Percentiles rank a stretch among this genome's conserved stretches.
These are phyloP conservation scores for Ensete ventricosum DNA, from an alignment of 176 grass and related monocot species.

Conservation along the genomic window DNA sequence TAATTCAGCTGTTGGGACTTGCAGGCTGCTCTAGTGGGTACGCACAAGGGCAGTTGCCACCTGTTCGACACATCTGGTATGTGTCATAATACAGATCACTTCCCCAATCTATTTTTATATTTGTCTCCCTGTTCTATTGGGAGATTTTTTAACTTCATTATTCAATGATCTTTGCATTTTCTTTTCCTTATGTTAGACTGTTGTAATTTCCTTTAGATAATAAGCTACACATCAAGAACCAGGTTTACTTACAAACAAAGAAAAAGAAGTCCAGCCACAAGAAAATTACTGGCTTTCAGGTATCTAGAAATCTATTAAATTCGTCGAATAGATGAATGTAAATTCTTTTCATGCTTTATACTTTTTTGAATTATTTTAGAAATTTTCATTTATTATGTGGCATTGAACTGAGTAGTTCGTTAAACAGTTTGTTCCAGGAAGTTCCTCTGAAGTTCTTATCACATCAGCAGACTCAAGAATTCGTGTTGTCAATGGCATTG, in stretches of 20 bases:
- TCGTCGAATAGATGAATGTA: too few species aligned
- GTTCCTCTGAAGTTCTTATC: slow-evolving; percentile 80
- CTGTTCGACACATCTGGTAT: slow-evolving; percentile 95
- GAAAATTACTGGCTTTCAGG: slow-evolving; percentile 99
- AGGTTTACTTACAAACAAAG: slow-evolving; percentile 71
- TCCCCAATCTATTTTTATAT: not conserved
- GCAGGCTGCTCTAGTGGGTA: slow-evolving; percentile 92
- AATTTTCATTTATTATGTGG: not conserved
- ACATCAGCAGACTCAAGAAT: slow-evolving; percentile 99
- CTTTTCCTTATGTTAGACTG: not conserved
- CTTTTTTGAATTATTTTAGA: not conserved
- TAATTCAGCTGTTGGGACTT: slow-evolving; percentile 16
- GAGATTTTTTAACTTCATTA: not conserved
- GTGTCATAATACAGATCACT: not conserved
- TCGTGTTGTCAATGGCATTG: slow-evolving; percentile 79
- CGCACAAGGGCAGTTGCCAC: slow-evolving; percentile 90
- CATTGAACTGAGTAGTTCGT: slow-evolving; percentile 14
- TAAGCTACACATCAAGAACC: slow-evolving; percentile 73
- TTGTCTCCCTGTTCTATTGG: not conserved
- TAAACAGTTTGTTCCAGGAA: slow-evolving; percentile 90
- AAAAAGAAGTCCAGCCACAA: slow-evolving; percentile 89
- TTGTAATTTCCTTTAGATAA: slow-evolving; percentile 42
- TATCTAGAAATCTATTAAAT: slow-evolving; percentile 20
- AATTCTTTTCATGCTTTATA: slow-evolving; percentile 1
- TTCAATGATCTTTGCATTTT: not conserved